These are phyloP conservation scores for Lentinula boryana DNA, from an alignment of 768 basidiomycete species.

Conservation along the genomic window DNA sequence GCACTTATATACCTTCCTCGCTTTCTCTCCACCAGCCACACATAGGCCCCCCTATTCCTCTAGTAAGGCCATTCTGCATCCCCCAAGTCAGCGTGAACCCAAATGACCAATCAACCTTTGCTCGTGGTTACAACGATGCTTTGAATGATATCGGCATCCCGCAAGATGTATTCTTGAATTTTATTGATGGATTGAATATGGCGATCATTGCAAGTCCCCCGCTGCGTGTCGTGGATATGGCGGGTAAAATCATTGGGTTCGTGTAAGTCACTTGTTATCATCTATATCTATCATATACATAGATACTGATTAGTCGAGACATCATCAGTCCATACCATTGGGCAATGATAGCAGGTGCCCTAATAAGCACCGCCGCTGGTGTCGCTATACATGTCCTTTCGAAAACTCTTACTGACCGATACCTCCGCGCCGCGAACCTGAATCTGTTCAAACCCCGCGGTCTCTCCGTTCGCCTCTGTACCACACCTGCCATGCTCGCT, in stretches of 20 bases:
- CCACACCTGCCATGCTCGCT: slow-evolving; percentile 16
- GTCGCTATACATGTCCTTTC: slow-evolving; percentile 15
- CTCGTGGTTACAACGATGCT: slow-evolving; percentile 12
- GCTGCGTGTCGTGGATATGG: slow-evolving; percentile 15
- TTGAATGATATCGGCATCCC: slow-evolving; percentile 11
- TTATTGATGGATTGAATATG: slow-evolving; percentile 18
- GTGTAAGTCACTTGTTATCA: slow-evolving; percentile 10
- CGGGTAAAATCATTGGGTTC: slow-evolving; percentile 15
- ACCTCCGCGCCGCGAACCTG: slow-evolving; percentile 16
- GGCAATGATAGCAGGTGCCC: slow-evolving; percentile 15
- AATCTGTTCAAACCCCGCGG: slow-evolving; percentile 18
- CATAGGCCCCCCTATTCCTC: slow-evolving; percentile 4
- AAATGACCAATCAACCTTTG: slow-evolving; percentile 14
- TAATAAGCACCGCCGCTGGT: slow-evolving; percentile 9
- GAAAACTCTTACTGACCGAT: slow-evolving; percentile 19
- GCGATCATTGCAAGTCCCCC: slow-evolving; percentile 20
- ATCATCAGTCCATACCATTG: too few relatives aligned
- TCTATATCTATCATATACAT: neutral
- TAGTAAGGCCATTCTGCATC: slow-evolving; percentile 15
- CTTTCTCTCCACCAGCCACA: neutral
- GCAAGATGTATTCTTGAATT: slow-evolving; percentile 15
- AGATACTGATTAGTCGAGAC: neutral
- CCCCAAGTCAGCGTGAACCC: slow-evolving; percentile 13
- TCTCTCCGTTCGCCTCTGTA: slow-evolving; percentile 17
- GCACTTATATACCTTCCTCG: neutral